Evolutionary conservation across 2,329 filamentous ascomycete species (phyloP).

Genomic region (Apiospora rasikravindrae): DNA sequence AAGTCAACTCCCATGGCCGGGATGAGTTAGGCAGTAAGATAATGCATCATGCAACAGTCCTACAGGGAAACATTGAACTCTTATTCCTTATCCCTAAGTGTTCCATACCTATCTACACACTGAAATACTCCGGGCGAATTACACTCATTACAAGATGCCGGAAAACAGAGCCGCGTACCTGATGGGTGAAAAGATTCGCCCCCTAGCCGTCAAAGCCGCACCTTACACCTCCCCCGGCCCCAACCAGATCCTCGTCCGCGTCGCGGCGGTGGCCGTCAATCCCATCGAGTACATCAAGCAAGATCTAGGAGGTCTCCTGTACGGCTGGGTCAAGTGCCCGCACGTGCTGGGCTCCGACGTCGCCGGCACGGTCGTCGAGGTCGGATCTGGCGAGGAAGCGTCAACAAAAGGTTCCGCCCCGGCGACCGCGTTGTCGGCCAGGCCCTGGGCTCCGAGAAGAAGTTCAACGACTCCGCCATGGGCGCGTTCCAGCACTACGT

Average conservation of each 20-base stretch:
- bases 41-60: neutral
- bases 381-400: constrained; percentile 26
- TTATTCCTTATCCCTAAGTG: neutral
- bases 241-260: constrained; percentile 37
- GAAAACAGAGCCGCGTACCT: constrained; percentile 16
- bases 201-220: constrained; percentile 43
- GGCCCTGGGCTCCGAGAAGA: constrained; percentile 22
- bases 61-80: neutral
- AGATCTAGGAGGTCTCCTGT: constrained; percentile 26
- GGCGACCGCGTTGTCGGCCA: constrained; percentile 41
- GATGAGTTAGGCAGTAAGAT: neutral
- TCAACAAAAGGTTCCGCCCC: constrained; percentile 34
- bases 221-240: constrained; percentile 41
- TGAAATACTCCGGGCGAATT: neutral
- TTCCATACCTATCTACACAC: too few relatives aligned
- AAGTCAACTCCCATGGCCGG: neutral
- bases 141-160: neutral
- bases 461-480: constrained; percentile 27
- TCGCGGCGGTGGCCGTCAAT: constrained; percentile 39
- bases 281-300: constrained; percentile 39
- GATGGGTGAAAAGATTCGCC: neutral
- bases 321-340: constrained; percentile 36
- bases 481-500: constrained; percentile 38
- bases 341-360: constrained; percentile 38
- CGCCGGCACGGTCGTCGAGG: constrained; percentile 38